Percentiles rank a stretch among this genome's conserved stretches.
Conservation (phyloP, 768 basidiomycete genomes). For the Amanita molliuscula region DNA sequence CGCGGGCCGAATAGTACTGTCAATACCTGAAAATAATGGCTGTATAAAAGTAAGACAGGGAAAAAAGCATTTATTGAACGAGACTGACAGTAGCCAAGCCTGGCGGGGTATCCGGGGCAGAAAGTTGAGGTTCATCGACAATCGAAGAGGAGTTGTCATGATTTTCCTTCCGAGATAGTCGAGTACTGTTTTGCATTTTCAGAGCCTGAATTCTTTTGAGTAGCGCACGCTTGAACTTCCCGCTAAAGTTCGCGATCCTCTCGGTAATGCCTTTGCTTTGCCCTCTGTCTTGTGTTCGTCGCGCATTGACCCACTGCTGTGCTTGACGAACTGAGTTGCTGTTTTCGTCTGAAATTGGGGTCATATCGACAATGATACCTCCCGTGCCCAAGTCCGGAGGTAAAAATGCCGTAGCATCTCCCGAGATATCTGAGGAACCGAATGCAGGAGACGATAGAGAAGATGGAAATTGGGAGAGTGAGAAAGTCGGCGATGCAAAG, state of each 20-base stretch:
- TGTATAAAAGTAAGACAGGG: background rate
- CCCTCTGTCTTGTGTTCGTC: background rate
- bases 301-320: background rate
- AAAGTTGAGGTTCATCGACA: constrained; percentile 5
- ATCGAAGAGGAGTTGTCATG: background rate
- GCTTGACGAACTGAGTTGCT: constrained; percentile 1
- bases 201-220: constrained; percentile 8
- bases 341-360: background rate
- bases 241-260: constrained; percentile 18
- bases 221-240: constrained; percentile 18
- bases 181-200: background rate
- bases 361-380: constrained; percentile 3
- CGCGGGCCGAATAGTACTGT: background rate
- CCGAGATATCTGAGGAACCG: background rate
- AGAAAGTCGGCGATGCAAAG: background rate
- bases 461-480: background rate
- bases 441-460: background rate
- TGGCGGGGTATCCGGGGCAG: constrained; percentile 12
- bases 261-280: constrained; percentile 8
- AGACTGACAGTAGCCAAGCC: constrained; percentile 15
- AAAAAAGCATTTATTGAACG: background rate
- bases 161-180: background rate
- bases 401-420: background rate
- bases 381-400: background rate
- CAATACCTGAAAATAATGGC: background rate